These are phyloP conservation scores for Lentinula detonsa DNA, from an alignment of 768 basidiomycete species.

Conservation along the genomic window DNA sequence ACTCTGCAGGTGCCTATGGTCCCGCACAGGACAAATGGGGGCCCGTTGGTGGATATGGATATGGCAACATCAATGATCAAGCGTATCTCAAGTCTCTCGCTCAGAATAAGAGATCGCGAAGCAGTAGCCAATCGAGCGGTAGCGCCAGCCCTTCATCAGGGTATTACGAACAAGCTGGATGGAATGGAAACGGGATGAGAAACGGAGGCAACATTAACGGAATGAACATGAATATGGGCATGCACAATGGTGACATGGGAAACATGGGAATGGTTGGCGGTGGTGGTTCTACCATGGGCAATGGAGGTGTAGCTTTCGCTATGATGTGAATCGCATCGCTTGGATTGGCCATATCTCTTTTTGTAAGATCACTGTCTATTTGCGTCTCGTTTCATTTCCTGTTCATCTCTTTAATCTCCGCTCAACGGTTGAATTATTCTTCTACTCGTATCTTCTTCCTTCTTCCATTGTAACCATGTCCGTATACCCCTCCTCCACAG, in stretches of 20 bases:
- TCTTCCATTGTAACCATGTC: neutral
- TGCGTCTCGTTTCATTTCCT: neutral
- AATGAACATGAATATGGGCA: slow-evolving; percentile 5
- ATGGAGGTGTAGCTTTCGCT: slow-evolving; percentile 11
- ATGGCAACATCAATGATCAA: slow-evolving; percentile 3
- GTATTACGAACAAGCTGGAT: neutral
- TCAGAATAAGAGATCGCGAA: slow-evolving; percentile 15
- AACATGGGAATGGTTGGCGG: slow-evolving; percentile 13
- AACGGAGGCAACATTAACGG: slow-evolving; percentile 3
- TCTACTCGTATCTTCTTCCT: neutral
- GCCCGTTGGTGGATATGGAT: neutral
- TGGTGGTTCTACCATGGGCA: slow-evolving; percentile 13
- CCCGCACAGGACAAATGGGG: slow-evolving; percentile 3
- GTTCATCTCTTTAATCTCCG: neutral
- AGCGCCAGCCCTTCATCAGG: slow-evolving; percentile 1
- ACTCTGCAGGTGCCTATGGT: slow-evolving; percentile 12
- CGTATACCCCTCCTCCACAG: neutral
- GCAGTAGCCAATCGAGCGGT: slow-evolving; percentile 20
- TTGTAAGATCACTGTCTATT: neutral
- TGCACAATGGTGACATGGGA: slow-evolving; percentile 4
- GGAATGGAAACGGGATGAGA: slow-evolving; percentile 9
- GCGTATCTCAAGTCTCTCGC: neutral
- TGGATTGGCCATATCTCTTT: neutral
- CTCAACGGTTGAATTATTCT: neutral
- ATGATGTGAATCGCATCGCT: slow-evolving; percentile 13